Evolutionary conservation across 2,329 filamentous ascomycete species (phyloP).

Genomic region (Lithohypha guttulata): DNA sequence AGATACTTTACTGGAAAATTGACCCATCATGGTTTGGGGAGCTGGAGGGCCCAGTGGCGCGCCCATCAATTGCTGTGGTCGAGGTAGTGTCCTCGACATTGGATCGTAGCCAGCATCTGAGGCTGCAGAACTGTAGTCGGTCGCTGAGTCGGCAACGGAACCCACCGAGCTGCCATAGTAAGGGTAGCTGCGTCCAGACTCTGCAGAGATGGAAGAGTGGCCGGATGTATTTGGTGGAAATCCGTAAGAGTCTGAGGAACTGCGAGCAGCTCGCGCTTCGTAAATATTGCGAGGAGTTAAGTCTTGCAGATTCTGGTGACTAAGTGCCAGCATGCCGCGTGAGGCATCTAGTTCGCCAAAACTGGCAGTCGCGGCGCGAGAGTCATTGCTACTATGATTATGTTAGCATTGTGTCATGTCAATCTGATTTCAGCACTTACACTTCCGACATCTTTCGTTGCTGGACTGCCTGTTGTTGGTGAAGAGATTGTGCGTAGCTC

Average conservation of each 20-base stretch:
- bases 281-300: conserved; percentile 82
- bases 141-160: conserved; percentile 53
- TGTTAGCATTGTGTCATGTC: conserved; percentile 25
- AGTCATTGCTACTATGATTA: conserved; percentile 13
- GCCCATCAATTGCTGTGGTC: conserved; percentile 56
- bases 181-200: conserved; percentile 71
- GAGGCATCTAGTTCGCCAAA: conserved; percentile 88
- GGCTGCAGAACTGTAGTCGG: conserved; percentile 82
- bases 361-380: conserved; percentile 51
- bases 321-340: conserved; percentile 89
- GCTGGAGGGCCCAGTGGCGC: conserved; percentile 61
- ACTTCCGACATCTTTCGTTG: conserved; percentile 68
- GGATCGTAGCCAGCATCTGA: conserved; percentile 69
- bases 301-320: conserved; percentile 53
- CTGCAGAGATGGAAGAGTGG: conserved; percentile 87
- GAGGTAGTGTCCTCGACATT: conserved; percentile 63
- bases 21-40: conserved; percentile 95
- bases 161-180: conserved; percentile 70
- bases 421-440: conserved; percentile 56
- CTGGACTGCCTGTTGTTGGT: conserved; percentile 46
- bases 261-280: conserved; percentile 55
- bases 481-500: conserved; percentile 61
- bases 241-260: conserved; percentile 76
- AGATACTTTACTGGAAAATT: conserved; percentile 93
- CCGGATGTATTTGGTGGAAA: conserved; percentile 78